phyloP scores from a whole-genome alignment of 176 grass and related monocot species.

The Otatea glauca region DNA sequence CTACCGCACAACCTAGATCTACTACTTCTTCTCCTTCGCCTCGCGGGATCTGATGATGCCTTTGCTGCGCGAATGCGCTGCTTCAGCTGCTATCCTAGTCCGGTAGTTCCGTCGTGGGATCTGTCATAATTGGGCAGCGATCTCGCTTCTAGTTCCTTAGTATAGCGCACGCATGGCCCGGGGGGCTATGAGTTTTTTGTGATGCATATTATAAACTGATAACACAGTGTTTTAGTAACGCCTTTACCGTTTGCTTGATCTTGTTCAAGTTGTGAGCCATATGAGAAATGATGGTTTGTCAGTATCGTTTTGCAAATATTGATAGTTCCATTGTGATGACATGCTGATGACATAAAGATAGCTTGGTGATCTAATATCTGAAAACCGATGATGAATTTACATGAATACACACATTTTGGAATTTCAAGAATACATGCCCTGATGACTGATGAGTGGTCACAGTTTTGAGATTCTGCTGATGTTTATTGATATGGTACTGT shows the following conservation, averaged over 20 bases:
- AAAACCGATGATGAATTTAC: background rate
- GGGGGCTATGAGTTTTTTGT: background rate
- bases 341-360: background rate
- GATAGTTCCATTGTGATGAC: background rate
- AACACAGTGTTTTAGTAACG: background rate
- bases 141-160: conserved; percentile 22
- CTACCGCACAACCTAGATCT: conserved; percentile 29
- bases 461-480: background rate
- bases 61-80: background rate
- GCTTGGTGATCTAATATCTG: conserved; percentile 1
- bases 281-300: background rate
- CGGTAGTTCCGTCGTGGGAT: background rate
- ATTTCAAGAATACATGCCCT: background rate
- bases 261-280: background rate
- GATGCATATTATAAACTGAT: background rate
- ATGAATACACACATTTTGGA: background rate
- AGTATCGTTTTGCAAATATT: background rate
- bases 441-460: background rate
- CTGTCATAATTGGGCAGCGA: background rate
- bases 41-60: conserved; percentile 3
- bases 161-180: background rate
- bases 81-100: background rate
- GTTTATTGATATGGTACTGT: background rate
- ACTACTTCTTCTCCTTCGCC: background rate
- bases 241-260: background rate